phyloP scores from a whole-genome alignment of 257 asterid species.

The Apocynum venetum region DNA sequence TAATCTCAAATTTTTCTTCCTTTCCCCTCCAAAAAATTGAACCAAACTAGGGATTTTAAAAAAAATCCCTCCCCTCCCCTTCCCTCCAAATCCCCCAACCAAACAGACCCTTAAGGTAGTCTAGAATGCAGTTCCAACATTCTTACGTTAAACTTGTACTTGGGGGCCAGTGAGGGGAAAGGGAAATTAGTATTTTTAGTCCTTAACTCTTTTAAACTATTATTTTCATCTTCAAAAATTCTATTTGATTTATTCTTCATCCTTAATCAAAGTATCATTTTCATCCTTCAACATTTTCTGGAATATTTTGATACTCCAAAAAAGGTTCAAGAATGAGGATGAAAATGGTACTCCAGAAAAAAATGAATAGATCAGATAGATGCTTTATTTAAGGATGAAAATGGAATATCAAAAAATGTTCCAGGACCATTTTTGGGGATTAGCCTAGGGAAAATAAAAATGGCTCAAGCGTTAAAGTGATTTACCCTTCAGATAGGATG shows the following conservation, averaged over 20 bases:
- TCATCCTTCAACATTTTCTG: background rate
- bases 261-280: background rate
- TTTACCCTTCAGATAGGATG: background rate
- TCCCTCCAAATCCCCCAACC: no score
- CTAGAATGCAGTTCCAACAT: background rate
- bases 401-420: background rate
- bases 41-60: no score
- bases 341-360: background rate
- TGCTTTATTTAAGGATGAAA: background rate
- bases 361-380: background rate
- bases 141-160: background rate
- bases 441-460: background rate
- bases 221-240: background rate
- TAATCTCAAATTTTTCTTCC: no score
- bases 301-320: background rate
- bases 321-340: background rate
- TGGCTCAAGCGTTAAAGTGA: background rate
- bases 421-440: background rate
- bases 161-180: background rate
- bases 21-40: no score
- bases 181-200: background rate
- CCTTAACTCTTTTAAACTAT: background rate
- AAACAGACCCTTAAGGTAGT: background rate
- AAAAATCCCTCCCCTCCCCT: no score
- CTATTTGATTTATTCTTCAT: background rate